Percentiles rank a stretch among this genome's conserved stretches.
Conservation (phyloP, 345 rosid genomes). For the Cardiospermum halicacabum region DNA sequence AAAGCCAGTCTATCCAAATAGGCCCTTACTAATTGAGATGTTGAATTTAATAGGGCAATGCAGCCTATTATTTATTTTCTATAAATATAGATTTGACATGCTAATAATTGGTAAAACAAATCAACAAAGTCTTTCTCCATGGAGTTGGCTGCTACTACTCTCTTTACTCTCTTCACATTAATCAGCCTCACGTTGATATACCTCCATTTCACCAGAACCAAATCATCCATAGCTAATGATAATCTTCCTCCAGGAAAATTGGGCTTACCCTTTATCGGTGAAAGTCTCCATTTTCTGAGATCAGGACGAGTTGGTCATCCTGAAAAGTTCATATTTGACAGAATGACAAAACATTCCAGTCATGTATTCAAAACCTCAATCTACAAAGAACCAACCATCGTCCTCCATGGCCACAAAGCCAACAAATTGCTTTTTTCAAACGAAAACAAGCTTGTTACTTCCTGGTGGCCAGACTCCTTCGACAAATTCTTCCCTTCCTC, state of each 20-base stretch:
- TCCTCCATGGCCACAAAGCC: constrained; percentile 33
- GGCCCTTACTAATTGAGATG: too few species aligned
- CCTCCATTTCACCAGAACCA: too few species aligned
- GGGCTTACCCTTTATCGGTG: constrained; percentile 38
- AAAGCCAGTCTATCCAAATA: too few species aligned
- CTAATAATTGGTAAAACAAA: too few species aligned
- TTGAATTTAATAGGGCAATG: too few species aligned
- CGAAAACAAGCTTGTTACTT: constrained; percentile 37
- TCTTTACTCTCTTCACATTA: too few species aligned
- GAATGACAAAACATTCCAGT: constrained; percentile 31
- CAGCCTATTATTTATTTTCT: too few species aligned
- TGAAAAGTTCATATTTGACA: constrained; percentile 40
- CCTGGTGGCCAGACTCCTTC: constrained; percentile 50
- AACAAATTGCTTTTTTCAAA: constrained; percentile 49
- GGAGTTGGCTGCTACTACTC: too few species aligned
- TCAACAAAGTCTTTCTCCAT: too few species aligned
- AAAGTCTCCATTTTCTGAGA: constrained; percentile 33
- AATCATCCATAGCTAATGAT: too few species aligned
- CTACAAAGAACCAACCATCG: constrained; percentile 23
- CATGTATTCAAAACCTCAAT: constrained; percentile 35
- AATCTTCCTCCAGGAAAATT: constrained; percentile 43
- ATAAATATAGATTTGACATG: too few species aligned
- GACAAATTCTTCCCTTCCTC: constrained; percentile 38
- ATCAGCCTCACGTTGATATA: too few species aligned
- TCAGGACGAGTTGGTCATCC: constrained; percentile 36